Evolutionary conservation across 192 early-diverging fungal species (phyloP).

Genomic region (Gonapodya sp.): DNA sequence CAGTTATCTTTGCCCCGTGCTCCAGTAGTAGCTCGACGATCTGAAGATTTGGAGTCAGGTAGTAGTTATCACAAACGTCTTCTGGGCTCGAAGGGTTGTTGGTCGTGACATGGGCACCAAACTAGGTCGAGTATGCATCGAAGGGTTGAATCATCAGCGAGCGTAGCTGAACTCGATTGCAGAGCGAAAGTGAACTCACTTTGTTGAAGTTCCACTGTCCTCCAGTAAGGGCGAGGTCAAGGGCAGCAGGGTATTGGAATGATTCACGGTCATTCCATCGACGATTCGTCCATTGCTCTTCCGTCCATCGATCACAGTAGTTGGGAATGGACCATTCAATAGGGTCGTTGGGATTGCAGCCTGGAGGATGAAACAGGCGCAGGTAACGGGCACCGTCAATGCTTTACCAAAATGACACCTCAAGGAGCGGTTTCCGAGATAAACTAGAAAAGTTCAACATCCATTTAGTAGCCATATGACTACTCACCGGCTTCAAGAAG

Average conservation of each 20-base stretch:
- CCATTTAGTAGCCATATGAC: too few relatives aligned
- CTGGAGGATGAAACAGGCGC: neutral
- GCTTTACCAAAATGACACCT: too few relatives aligned
- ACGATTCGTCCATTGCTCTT: neutral
- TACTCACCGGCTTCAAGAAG: neutral
- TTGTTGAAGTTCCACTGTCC: constrained; percentile 1
- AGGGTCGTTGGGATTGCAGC: neutral
- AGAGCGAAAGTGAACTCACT: neutral
- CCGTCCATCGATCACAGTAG: neutral
- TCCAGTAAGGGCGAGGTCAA: neutral
- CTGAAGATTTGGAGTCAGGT: neutral
- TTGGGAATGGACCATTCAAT: neutral
- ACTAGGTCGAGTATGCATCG: too few relatives aligned
- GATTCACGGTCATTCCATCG: neutral
- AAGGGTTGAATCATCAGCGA: too few relatives aligned
- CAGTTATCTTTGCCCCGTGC: neutral
- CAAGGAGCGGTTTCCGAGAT: too few relatives aligned
- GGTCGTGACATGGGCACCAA: neutral
- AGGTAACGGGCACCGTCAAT: neutral
- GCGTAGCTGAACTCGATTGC: neutral
- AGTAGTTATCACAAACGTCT: neutral
- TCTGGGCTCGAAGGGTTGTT: neutral
- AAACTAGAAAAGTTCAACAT: too few relatives aligned
- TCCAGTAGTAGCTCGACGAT: neutral
- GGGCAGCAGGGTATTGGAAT: neutral